A percentile compares a stretch with the other conserved stretches of the same genome.
These are phyloP conservation scores for Talaromyces sp. DNA, from an alignment of 2,329 filamentous ascomycete species.

Conservation along the genomic window DNA sequence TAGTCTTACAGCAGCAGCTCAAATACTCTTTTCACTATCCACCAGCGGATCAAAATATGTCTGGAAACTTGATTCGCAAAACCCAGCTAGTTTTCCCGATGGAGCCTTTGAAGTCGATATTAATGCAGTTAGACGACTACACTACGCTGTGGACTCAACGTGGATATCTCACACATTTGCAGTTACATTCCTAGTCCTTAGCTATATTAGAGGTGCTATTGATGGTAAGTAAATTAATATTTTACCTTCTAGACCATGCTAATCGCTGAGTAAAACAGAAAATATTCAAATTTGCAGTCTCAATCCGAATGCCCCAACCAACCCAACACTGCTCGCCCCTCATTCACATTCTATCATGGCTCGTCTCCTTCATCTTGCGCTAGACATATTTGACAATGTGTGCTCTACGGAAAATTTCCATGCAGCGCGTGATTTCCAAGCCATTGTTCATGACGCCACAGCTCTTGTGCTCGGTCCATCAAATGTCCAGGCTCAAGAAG, in stretches of 20 bases:
- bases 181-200: conserved; percentile 11
- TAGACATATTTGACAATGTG: conserved; percentile 14
- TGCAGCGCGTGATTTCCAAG: conserved; percentile 13
- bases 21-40: conserved; percentile 14
- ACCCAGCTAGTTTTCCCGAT: conserved; percentile 9
- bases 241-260: neutral
- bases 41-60: conserved; percentile 5
- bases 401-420: conserved; percentile 11
- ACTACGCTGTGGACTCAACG: conserved; percentile 14
- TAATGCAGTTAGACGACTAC: conserved; percentile 9
- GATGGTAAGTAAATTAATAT: conserved; percentile 7
- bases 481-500: neutral
- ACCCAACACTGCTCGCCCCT: neutral
- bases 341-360: conserved; percentile 9
- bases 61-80: conserved; percentile 12
- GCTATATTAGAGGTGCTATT: conserved; percentile 13
- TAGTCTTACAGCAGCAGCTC: conserved; percentile 12
- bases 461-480: conserved; percentile 8
- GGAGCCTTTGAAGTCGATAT: conserved; percentile 10
- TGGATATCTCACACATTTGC: conserved; percentile 16
- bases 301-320: neutral
- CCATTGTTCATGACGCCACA: conserved; percentile 12
- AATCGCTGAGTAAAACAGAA: neutral
- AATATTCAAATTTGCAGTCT: neutral
- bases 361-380: conserved; percentile 9